Evolutionary conservation across 768 basidiomycete species (phyloP).

Genomic region (Suillus brevipes): DNA sequence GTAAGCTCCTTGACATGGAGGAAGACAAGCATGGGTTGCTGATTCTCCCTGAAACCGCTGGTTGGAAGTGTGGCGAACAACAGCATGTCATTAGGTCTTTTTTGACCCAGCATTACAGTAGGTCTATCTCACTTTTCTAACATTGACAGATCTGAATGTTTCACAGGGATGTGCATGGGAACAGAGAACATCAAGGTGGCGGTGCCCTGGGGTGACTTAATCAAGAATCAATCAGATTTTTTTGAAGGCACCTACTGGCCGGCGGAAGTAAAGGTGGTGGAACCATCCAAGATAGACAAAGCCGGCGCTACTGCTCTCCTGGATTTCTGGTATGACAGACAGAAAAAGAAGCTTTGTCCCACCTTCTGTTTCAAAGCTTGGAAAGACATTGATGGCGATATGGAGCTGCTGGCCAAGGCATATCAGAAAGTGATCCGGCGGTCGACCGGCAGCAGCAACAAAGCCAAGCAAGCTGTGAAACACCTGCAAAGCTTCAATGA

Average conservation of each 20-base stretch:
- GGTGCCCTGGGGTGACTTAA: neutral
- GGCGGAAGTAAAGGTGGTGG: neutral
- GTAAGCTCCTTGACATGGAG: neutral
- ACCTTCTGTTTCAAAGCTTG: neutral
- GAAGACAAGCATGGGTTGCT: neutral
- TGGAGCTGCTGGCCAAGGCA: neutral
- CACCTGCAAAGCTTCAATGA: too few species aligned
- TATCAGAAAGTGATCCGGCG: neutral
- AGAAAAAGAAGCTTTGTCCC: neutral
- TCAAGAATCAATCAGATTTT: neutral
- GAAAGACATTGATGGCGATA: neutral
- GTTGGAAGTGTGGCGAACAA: neutral
- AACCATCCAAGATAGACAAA: neutral
- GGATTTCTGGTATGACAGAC: neutral
- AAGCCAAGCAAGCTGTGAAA: too few species aligned
- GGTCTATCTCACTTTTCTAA: too few species aligned
- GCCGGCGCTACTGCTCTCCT: neutral
- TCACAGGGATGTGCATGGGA: neutral
- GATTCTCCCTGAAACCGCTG: neutral
- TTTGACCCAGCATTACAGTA: neutral
- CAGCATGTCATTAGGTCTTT: neutral
- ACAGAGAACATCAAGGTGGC: neutral
- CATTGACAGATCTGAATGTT: too few species aligned
- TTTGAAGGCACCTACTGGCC: neutral
- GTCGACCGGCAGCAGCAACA: too few species aligned